Percentiles rank a stretch among this genome's conserved stretches.
phyloP scores from a whole-genome alignment of 2,329 filamentous ascomycete genomes.

The Sporothrix globosa region DNA sequence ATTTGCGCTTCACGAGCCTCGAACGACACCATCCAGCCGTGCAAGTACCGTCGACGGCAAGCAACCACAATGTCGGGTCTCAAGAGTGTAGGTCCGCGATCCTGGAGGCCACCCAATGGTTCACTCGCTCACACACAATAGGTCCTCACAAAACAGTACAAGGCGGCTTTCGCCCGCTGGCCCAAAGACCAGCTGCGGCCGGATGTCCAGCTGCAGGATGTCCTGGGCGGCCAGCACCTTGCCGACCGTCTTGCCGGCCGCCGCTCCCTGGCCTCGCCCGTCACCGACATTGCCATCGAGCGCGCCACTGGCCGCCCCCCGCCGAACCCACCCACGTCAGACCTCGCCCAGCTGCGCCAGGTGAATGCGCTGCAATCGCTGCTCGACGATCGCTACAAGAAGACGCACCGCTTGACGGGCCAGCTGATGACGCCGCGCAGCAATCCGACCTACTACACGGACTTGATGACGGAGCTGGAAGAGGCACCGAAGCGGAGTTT shows the following conservation, averaged over 20 bases:
- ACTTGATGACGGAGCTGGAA: slow-evolving; percentile 64
- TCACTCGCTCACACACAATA: slow-evolving; percentile 37
- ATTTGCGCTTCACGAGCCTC: neutral
- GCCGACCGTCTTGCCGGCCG: slow-evolving; percentile 43
- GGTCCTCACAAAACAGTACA: slow-evolving; percentile 53
- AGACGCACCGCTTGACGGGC: slow-evolving; percentile 55
- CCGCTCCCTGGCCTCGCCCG: slow-evolving; percentile 36
- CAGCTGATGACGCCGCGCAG: slow-evolving; percentile 60
- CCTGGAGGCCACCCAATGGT: neutral
- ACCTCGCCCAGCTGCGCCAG: slow-evolving; percentile 58
- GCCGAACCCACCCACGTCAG: slow-evolving; percentile 38
- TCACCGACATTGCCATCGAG: slow-evolving; percentile 16
- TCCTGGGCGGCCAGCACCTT: slow-evolving; percentile 52
- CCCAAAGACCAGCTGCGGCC: slow-evolving; percentile 66
- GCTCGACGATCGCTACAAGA: slow-evolving; percentile 62
- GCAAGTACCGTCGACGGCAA: neutral
- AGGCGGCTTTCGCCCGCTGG: slow-evolving; percentile 60
- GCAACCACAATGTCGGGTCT: slow-evolving; percentile 24
- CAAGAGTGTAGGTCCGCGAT: slow-evolving; percentile 24
- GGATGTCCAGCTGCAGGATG: slow-evolving; percentile 63
- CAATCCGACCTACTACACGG: slow-evolving; percentile 66
- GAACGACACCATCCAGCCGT: neutral
- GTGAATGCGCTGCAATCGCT: slow-evolving; percentile 63
- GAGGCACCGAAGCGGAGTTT: slow-evolving; percentile 63
- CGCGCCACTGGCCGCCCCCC: slow-evolving; percentile 27